phyloP scores from a whole-genome alignment of 148 eudicot genomes.

The Camellia granthamiana region DNA sequence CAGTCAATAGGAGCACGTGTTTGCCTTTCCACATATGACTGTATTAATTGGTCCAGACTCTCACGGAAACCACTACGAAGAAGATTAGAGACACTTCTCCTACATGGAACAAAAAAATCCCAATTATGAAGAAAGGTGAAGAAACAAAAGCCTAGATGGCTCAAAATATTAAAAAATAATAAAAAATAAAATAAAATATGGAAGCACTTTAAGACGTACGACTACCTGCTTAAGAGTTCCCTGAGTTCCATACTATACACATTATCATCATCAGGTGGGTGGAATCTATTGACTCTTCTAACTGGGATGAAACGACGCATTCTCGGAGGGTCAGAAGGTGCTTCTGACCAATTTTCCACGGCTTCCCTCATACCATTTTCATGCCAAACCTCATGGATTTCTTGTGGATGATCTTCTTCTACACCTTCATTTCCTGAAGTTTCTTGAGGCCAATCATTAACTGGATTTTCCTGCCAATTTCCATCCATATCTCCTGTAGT shows the following conservation, averaged over 20 bases:
- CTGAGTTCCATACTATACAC: slow-evolving; percentile 99
- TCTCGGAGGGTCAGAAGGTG: slow-evolving; percentile 62
- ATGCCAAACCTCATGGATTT: slow-evolving; percentile 51
- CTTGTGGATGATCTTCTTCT: slow-evolving; percentile 36
- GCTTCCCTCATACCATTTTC: slow-evolving; percentile 48
- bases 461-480: slow-evolving; percentile 49
- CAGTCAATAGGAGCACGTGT: slow-evolving; percentile 76
- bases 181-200: too few relatives aligned
- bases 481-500: slow-evolving; percentile 35
- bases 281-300: slow-evolving; percentile 70
- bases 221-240: slow-evolving; percentile 89
- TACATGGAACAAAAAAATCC: slow-evolving; percentile 20
- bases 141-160: background rate
- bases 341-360: slow-evolving; percentile 56
- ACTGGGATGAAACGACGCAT: slow-evolving; percentile 47
- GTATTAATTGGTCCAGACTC: slow-evolving; percentile 91
- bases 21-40: slow-evolving; percentile 92
- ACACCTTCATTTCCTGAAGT: slow-evolving; percentile 38
- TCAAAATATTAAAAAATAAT: background rate
- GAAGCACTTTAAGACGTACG: background rate
- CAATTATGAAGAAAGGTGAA: background rate
- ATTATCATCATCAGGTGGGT: slow-evolving; percentile 90
- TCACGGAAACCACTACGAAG: slow-evolving; percentile 96
- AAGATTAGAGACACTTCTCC: slow-evolving; percentile 98
- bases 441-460: slow-evolving; percentile 45